Base-by-base conservation (phyloP, 1,284 basidiomycete genomes). In the Puccinia brachypodii region DNA sequence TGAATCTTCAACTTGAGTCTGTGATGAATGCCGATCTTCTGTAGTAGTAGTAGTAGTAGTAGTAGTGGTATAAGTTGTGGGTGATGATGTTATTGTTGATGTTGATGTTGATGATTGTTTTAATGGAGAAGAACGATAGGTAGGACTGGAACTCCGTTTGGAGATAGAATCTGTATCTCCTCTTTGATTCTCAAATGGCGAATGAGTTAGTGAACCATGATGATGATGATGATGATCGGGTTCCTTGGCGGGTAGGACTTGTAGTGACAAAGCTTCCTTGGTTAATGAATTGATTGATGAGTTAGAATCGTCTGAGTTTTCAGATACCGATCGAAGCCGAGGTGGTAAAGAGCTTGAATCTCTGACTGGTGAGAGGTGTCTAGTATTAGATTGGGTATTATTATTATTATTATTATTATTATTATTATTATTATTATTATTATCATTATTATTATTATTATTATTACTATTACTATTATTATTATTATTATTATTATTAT, bases 201-300 rank as follows among this genome's bases (percentile, higher is more conserved):
- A 31, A 31, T 3, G 16, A 53, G 53, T n/a, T 14, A 16, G 22
- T 33, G 72, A 58, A n/a, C 42, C 2, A 38, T 22, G 47, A 3
- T 13, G 47, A 38, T 4, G 22, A 44, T 22, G 72, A 25, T 25
- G 31, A 1, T 38, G n/a, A 11, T 58, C 36, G 50, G 50, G 1
- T 53, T 56, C 14, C 9, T 33, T 56, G 72, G 36, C 16, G n/a
- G 36, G 42, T 44, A 58, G 53, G 60, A 60, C 28, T 50, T 62
- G 56, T 25, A 76, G 25, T 22, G 42, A 16, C 6, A 76, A 31
- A n/a, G 75, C 75, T 47, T 76, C 75, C 25, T 50, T 40, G 38
- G 75, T 66, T 1, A 62, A 22, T 40, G 75, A 76, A 44, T 76
- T 66, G 60, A 76, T 76, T 8, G 75, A 76, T 44, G 60, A 76